These are phyloP conservation scores for Penicillium longicatenatum DNA, from an alignment of 495 filamentous ascomycete genomes.

Conservation along the genomic window DNA sequence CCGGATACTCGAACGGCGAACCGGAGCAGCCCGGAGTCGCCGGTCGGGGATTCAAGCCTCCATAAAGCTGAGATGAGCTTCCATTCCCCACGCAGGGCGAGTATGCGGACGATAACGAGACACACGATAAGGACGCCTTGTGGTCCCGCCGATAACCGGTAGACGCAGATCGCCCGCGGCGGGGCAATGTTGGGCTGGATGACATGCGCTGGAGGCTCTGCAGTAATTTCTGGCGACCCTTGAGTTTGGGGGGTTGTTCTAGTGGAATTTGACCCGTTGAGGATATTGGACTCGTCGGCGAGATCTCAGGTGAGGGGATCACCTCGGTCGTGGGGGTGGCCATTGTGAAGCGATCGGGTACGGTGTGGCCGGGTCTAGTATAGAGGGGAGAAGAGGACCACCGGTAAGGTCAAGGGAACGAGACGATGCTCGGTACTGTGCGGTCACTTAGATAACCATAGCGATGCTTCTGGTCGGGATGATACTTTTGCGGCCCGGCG, in stretches of 20 bases:
- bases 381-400: slow-evolving; percentile 1
- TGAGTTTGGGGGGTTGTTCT: slow-evolving; percentile 63
- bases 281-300: slow-evolving; percentile 33
- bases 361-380: not conserved
- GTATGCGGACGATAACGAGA: slow-evolving; percentile 69
- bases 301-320: slow-evolving; percentile 28
- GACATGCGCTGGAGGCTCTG: slow-evolving; percentile 85
- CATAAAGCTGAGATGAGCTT: slow-evolving; percentile 63
- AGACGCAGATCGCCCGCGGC: slow-evolving; percentile 59
- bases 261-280: slow-evolving; percentile 43
- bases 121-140: slow-evolving; percentile 82
- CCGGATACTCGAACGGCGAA: slow-evolving; percentile 31
- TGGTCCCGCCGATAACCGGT: slow-evolving; percentile 61
- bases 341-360: slow-evolving; percentile 26
- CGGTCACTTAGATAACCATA: slow-evolving; percentile 14
- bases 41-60: slow-evolving; percentile 54
- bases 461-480: not conserved
- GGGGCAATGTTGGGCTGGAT: slow-evolving; percentile 76
- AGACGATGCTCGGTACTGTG: slow-evolving; percentile 1
- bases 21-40: slow-evolving; percentile 64
- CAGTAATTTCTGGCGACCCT: slow-evolving; percentile 72
- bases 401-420: not conserved
- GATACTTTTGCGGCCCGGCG: not conserved
- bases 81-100: slow-evolving; percentile 53
- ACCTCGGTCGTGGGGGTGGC: slow-evolving; percentile 32